Evolutionary conservation across 1,284 basidiomycete genomes (phyloP), one percentile per base, ranked within the genome.

Genomic region (Macrocystidia cucumis): DNA sequence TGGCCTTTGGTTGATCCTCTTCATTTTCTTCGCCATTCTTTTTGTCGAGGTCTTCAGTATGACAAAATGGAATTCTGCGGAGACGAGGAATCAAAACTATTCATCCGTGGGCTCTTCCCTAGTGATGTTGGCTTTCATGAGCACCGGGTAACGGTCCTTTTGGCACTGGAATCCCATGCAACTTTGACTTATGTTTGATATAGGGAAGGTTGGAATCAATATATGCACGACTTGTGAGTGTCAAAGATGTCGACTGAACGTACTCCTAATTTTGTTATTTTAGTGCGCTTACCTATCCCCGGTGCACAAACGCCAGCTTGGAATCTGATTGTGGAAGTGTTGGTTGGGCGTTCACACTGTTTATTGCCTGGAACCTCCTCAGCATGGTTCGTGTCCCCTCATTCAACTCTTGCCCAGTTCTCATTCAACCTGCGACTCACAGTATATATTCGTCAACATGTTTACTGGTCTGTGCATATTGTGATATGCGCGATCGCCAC

Each of bases 361-460:
- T 97, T 63, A 96, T 97, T 48, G 76, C 85, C 0, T 98, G 95
- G 95, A 98, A 98, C 55, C 65, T 98, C 25, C 67, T 98, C 32
- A 93, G 89, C 71, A 97, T 97, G 90, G 90, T 91, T 46, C 51
- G 78, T 52, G 16, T 11, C 18, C 4, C 9, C 3, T 5, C 11
- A 24, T 41, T 41, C 13, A 21, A 22, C 30, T 25, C 18, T 12
- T 12, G 14, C 24, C 19, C 17, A 12, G 9, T n/a, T 24, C 19
- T 34, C 11, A n/a, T n/a, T n/a, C 40, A 16, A 26, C 12, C 9
- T 28, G 7, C n/a, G 17, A 9, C 8, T 18, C 11, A 16, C 16
- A 91, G 90, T 92, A 91, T 54, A 91, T 93, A 49, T 93, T 98
- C 62, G 74, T 91, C 48, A 96, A 96, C 65, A 82, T 93, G 77